Evolutionary conservation across 2,329 filamentous ascomycete species (phyloP).

Genomic region (Arthrobotrys megalospora): DNA sequence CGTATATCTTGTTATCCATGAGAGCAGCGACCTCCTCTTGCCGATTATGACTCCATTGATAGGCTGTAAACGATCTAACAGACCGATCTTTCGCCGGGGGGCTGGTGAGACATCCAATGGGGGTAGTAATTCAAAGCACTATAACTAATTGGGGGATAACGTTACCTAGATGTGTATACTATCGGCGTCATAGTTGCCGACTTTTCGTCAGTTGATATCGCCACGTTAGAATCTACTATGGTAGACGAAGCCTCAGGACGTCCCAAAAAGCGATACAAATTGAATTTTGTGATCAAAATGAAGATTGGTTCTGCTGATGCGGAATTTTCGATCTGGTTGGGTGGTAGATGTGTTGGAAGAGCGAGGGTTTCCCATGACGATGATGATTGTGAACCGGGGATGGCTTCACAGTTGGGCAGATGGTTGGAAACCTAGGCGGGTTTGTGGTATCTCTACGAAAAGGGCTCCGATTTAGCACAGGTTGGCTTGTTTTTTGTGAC

Average conservation of each 20-base stretch:
- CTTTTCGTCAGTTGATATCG: slow-evolving; percentile 3
- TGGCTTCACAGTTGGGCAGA: background rate
- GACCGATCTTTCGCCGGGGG: background rate
- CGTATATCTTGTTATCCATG: background rate
- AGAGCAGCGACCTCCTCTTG: background rate
- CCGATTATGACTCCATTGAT: background rate
- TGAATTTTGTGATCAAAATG: slow-evolving; percentile 11
- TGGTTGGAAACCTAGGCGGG: background rate
- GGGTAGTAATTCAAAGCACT: background rate
- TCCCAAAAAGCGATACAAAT: background rate
- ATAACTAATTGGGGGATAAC: background rate
- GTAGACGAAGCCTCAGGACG: background rate
- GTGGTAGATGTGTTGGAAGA: slow-evolving; percentile 1
- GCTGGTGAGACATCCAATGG: background rate
- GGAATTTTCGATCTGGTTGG: slow-evolving; percentile 5
- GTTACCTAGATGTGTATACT: slow-evolving; percentile 20
- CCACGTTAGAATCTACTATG: background rate
- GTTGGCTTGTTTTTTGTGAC: too few relatives aligned
- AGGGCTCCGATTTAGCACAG: too few relatives aligned
- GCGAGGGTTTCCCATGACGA: slow-evolving; percentile 9
- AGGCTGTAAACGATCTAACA: slow-evolving; percentile 3
- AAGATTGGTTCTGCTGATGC: slow-evolving; percentile 33
- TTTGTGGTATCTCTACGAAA: too few relatives aligned
- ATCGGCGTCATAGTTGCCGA: background rate
- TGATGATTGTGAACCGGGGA: background rate